Conservation (phyloP, 441 rosid genomes). For the Croton setiger region DNA sequence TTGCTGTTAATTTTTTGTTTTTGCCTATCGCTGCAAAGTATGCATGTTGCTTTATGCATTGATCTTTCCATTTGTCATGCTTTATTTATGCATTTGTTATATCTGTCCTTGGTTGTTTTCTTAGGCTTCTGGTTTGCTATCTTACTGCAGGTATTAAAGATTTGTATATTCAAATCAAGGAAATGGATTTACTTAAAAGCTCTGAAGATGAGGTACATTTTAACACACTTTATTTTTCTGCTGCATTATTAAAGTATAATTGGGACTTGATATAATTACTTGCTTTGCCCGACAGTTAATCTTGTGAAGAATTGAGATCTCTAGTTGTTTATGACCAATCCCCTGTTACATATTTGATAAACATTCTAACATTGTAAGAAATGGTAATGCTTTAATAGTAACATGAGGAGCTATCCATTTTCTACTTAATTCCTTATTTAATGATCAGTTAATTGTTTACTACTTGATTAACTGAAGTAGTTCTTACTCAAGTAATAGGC, state of each 20-base stretch:
- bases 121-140: constrained; percentile 2
- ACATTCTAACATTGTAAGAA: background rate
- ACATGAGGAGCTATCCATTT: background rate
- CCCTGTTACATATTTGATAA: background rate
- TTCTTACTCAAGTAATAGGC: background rate
- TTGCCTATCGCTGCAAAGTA: background rate
- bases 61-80: constrained; percentile 1
- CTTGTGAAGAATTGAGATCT: background rate
- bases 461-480: background rate
- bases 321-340: background rate
- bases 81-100: background rate
- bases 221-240: background rate
- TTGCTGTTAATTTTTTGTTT: background rate
- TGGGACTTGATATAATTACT: background rate
- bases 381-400: background rate
- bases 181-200: constrained; percentile 58
- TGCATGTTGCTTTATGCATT: background rate
- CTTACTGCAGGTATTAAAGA: constrained; percentile 67
- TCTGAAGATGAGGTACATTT: constrained; percentile 81
- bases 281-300: background rate
- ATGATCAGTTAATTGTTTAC: background rate
- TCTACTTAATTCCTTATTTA: background rate
- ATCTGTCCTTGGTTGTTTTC: background rate
- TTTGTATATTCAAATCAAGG: constrained; percentile 48
- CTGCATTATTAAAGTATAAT: background rate